These are phyloP conservation scores for Suhomyces kunorum DNA, from an alignment of 1,139 yeast genomes.

Conservation along the genomic window DNA sequence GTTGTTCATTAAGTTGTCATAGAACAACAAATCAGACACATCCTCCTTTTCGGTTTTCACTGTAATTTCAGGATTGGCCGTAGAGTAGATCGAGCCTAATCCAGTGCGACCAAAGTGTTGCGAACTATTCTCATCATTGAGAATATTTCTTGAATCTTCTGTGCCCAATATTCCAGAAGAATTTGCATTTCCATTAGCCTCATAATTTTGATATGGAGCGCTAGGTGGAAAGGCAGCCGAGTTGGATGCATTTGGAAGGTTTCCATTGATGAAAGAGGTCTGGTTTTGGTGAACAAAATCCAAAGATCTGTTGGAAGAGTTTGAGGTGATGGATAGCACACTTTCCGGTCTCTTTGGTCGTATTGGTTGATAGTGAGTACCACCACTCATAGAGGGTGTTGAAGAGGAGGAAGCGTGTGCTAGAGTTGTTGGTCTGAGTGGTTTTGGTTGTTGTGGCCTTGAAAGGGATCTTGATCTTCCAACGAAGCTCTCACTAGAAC, in stretches of 20 bases:
- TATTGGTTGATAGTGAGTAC: constrained; percentile 26
- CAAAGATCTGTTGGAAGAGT: constrained; percentile 31
- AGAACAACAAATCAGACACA: constrained; percentile 10
- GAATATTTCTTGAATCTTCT: constrained; percentile 8
- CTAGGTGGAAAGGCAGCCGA: constrained; percentile 39
- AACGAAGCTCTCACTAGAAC: constrained; percentile 8
- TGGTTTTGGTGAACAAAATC: constrained; percentile 21
- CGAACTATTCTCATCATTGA: constrained; percentile 13
- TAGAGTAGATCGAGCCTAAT: constrained; percentile 16
- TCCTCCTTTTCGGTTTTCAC: constrained; percentile 11
- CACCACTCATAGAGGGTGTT: constrained; percentile 20
- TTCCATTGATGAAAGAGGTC: constrained; percentile 20
- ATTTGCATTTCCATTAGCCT: constrained; percentile 6
- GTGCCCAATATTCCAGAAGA: constrained; percentile 10
- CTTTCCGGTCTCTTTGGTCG: constrained; percentile 47
- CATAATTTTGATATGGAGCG: constrained; percentile 13
- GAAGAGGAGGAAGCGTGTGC: constrained; percentile 16
- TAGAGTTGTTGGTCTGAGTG: constrained; percentile 18
- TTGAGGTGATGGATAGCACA: constrained; percentile 43
- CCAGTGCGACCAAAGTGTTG: constrained; percentile 22
- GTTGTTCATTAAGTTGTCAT: constrained; percentile 12
- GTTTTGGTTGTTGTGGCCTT: constrained; percentile 25
- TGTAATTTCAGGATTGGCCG: constrained; percentile 8
- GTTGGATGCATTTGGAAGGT: constrained; percentile 28
- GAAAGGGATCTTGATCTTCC: constrained; percentile 5